Base-by-base conservation (phyloP, 805 yeast genomes). In the Starmerella apis region DNA sequence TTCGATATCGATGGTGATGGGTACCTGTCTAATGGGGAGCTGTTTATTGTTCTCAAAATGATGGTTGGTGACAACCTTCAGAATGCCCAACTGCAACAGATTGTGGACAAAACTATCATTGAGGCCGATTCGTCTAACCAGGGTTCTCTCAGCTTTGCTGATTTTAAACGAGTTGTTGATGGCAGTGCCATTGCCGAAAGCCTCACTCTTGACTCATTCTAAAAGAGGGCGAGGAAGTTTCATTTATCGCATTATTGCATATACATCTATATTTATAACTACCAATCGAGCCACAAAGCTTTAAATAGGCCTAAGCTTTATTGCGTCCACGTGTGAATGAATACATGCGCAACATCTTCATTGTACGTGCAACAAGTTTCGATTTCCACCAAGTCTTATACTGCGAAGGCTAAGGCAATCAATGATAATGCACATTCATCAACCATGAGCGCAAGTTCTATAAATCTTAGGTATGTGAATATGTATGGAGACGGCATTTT, bases 1-100 rank as follows among this genome's bases (percentile, higher is more conserved):
- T 92, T 92, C 63, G 99, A 92, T 63, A 86, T 92, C 55, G 99
- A 92, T 66, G 75, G 86, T 49, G 99, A 92, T 64, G 98, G 98
- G 0, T 87, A 63, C 63, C 86, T 92, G 32, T 88, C 96, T 2
- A 90, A 90, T 63, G 99, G 98, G 22, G 99, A 92, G 67, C 67
- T 92, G 50, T 92, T 82, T 61, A 73, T 90, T 36, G 97, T 92
- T 36, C 71, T 92, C 69, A 85, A 92, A 67, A 84, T 86, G 78
- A 92, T 92, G 98, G 98, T 94, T 24, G 98, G 97, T 1, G 81
- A 79, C 58, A 87, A 92, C 61, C 68, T 94, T 50, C 82, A 79
- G 54, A 94, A 85, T 52, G 79, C 78, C 24, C 95, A 92, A 61
- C 73, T 92, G 49, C 99, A 92, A 65, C 97, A 94, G 66, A 78